Percentiles rank a stretch among this genome's conserved stretches.
phyloP scores from a whole-genome alignment of 441 rosid species.

The Bruguiera hainesii region DNA sequence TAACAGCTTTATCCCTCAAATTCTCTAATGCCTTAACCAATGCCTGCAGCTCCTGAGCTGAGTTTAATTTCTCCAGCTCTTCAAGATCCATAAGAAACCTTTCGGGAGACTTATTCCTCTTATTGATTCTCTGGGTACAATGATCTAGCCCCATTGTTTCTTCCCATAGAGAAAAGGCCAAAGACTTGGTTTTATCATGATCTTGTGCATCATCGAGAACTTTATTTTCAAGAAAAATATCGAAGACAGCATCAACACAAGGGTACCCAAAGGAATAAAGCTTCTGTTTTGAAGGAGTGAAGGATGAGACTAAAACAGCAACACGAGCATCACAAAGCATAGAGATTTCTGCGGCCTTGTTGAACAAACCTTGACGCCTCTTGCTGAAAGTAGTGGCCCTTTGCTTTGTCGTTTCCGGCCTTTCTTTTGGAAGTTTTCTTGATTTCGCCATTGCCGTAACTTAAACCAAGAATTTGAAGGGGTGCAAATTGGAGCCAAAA shows the following conservation, averaged over 20 bases:
- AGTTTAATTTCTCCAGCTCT: not conserved
- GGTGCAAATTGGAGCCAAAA: too few relatives aligned
- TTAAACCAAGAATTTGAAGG: too few relatives aligned
- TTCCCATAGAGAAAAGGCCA: not conserved
- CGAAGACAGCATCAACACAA: constrained; percentile 5
- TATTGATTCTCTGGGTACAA: not conserved
- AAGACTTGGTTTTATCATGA: not conserved
- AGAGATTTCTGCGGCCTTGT: constrained; percentile 21
- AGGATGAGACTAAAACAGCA: constrained; percentile 15
- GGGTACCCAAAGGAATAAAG: constrained; percentile 1
- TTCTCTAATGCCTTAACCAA: not conserved
- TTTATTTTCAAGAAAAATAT: constrained; percentile 7
- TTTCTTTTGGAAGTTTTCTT: not conserved
- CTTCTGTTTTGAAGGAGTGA: not conserved
- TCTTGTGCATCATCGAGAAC: not conserved
- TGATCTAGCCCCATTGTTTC: not conserved
- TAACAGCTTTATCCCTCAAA: not conserved
- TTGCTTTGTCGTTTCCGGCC: not conserved
- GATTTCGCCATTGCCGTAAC: constrained; percentile 7
- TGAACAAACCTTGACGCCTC: constrained; percentile 23
- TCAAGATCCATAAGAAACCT: not conserved
- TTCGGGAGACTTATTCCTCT: not conserved
- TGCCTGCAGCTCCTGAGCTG: not conserved
- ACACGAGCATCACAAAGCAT: constrained; percentile 13
- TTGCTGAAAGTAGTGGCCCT: constrained; percentile 15